These are phyloP conservation scores for Fusarium domesticum DNA, from an alignment of 2,329 filamentous ascomycete species.

Conservation along the genomic window DNA sequence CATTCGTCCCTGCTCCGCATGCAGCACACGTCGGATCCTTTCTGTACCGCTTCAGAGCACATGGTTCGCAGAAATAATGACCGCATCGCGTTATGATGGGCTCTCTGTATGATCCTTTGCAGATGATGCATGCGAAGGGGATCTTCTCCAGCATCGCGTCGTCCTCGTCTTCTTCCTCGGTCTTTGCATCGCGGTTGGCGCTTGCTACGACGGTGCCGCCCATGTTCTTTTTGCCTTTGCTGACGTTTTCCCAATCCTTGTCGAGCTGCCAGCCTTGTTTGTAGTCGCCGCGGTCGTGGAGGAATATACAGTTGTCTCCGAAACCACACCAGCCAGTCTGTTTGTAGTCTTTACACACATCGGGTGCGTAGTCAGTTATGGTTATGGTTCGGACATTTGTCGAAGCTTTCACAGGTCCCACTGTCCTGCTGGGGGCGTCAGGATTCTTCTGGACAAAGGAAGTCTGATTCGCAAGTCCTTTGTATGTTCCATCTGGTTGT, in stretches of 20 bases:
- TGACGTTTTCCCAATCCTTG: constrained; percentile 84
- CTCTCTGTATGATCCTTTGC: constrained; percentile 70
- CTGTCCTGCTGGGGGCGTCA: constrained; percentile 63
- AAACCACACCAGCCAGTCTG: constrained; percentile 57
- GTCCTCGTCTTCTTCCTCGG: constrained; percentile 45
- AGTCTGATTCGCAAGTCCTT: constrained; percentile 67
- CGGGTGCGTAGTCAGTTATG: constrained; percentile 83
- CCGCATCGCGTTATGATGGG: constrained; percentile 87
- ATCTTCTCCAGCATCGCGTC: constrained; percentile 78
- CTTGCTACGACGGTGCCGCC: constrained; percentile 61
- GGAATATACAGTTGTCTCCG: constrained; percentile 61
- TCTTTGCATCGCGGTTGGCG: constrained; percentile 46
- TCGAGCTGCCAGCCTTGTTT: constrained; percentile 96
- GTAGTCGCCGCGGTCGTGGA: constrained; percentile 74
- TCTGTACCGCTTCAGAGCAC: constrained; percentile 80
- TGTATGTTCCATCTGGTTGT: constrained; percentile 66
- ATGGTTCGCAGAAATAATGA: constrained; percentile 93
- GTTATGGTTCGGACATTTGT: constrained; percentile 91
- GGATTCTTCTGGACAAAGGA: constrained; percentile 80
- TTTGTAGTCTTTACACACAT: constrained; percentile 87
- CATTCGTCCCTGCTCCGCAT: constrained; percentile 80
- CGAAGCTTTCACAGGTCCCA: constrained; percentile 84
- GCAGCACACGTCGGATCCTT: constrained; percentile 84
- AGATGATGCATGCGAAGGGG: constrained; percentile 87
- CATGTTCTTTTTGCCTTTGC: constrained; percentile 64